These are phyloP conservation scores for Fusarium torulosum DNA, from an alignment of 2,329 filamentous ascomycete genomes.

Conservation along the genomic window DNA sequence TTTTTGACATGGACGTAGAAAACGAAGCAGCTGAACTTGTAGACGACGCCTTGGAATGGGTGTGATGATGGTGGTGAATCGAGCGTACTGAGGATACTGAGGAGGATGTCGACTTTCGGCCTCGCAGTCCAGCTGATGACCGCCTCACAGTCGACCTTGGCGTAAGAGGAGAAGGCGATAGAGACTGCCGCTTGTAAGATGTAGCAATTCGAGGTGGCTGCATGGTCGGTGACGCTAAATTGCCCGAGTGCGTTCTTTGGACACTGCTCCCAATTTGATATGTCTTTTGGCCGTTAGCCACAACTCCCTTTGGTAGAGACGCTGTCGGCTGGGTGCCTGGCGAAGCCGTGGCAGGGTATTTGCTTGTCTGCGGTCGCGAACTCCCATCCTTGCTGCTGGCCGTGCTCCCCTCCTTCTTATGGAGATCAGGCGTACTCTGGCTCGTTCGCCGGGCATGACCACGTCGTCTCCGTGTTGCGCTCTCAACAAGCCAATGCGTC, in stretches of 20 bases:
- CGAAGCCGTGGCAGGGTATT: slow-evolving; percentile 61
- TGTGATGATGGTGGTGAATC: slow-evolving; percentile 87
- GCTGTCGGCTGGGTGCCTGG: slow-evolving; percentile 55
- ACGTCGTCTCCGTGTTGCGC: slow-evolving; percentile 66
- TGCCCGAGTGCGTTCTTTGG: slow-evolving; percentile 42
- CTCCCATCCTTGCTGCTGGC: slow-evolving; percentile 65
- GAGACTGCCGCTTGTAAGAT: slow-evolving; percentile 78
- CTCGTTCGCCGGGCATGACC: slow-evolving; percentile 64
- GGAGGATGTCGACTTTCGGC: slow-evolving; percentile 94
- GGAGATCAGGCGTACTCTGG: slow-evolving; percentile 70
- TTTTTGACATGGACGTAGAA: slow-evolving; percentile 77
- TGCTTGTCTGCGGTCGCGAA: slow-evolving; percentile 71
- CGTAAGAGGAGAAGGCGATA: slow-evolving; percentile 89
- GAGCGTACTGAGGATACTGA: slow-evolving; percentile 94
- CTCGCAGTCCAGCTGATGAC: slow-evolving; percentile 84
- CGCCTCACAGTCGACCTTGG: slow-evolving; percentile 88
- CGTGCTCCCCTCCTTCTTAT: slow-evolving; percentile 61
- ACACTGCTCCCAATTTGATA: slow-evolving; percentile 33
- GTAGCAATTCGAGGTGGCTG: slow-evolving; percentile 51
- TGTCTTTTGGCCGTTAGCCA: slow-evolving; percentile 64
- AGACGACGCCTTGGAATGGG: slow-evolving; percentile 93
- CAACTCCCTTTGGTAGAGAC: slow-evolving; percentile 62
- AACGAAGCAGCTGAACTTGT: slow-evolving; percentile 85
- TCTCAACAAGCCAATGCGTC: slow-evolving; percentile 74
- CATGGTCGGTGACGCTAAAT: slow-evolving; percentile 48